Base-by-base conservation (phyloP, 225 moss, liverwort and hornwort genomes). In the Polytrichum commune region DNA sequence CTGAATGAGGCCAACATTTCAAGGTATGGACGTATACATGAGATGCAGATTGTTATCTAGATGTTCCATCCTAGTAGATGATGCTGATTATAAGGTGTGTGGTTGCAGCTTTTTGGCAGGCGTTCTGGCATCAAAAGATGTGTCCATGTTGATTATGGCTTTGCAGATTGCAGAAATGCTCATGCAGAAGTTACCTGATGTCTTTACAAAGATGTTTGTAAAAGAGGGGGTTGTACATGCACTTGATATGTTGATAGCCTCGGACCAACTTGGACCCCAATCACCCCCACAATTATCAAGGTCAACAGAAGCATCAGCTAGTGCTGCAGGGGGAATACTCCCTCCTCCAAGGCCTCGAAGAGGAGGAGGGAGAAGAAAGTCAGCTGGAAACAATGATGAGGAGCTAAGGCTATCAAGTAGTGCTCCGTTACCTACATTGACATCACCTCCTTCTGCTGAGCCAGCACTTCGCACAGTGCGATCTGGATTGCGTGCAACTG, bases 141-240 rank as follows among this genome's bases (percentile, higher is more conserved):
- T 87, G 27, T 87, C 90, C 65, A 88, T 95, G 70, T 85, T 95
- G 65, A 79, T 89, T 70, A 93, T 85, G 79, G 92, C 98, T 69
- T 81, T 98, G 83, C 98, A 98, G 78, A 98, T 95, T 82, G 90
- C 98, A 23, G 98, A 93, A 76, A 92, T 91, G 98, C 86, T 98
- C 55, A 93, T 98, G 98, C 95, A 93, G 89, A 98, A 98, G 84
- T 76, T 95, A 32, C 88, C 86, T 69, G 92, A 93, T 65, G 85
- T 98, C 25, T 98, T 93, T 62, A 64, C 81, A 70, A 98, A 82
- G 83, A 82, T 95, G 85, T 98, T 98, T 72, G 95, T 98, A 54
- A 98, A 98, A 77, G 98, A 98, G 86, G 98, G 97, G 38, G 98
- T 98, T 54, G 98, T 98, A 65, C 98, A 98, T 79, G 98, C 98